phyloP scores from a whole-genome alignment of 2,329 filamentous ascomycete species.

The Fusarium nurragi region DNA sequence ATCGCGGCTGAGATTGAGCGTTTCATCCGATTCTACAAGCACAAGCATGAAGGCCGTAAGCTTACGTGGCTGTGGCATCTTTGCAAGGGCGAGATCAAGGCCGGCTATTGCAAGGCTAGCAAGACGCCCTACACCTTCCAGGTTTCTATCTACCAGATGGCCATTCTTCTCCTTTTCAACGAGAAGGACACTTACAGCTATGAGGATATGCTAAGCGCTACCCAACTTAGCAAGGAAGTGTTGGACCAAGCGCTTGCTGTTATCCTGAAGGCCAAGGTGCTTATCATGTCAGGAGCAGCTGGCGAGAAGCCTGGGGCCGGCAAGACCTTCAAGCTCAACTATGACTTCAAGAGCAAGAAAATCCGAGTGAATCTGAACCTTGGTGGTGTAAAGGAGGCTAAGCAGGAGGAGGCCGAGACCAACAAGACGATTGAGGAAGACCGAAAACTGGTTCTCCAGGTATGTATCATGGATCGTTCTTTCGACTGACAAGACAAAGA shows the following conservation, averaged over 20 bases:
- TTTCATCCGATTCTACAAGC: conserved; percentile 90
- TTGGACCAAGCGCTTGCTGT: conserved; percentile 88
- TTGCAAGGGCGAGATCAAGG: conserved; percentile 96
- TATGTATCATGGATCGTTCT: conserved; percentile 57
- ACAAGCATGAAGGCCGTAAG: conserved; percentile 96
- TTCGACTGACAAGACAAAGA: background rate
- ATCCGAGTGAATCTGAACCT: conserved; percentile 97
- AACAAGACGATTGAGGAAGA: conserved; percentile 99
- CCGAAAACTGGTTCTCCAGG: conserved; percentile 94
- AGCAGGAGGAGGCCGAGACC: conserved; percentile 95
- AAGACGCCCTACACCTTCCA: conserved; percentile 97
- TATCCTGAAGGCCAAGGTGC: conserved; percentile 91
- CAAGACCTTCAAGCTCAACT: conserved; percentile 85
- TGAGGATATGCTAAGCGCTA: conserved; percentile 85
- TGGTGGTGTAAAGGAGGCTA: conserved; percentile 92
- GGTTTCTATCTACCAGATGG: conserved; percentile 98
- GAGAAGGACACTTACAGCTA: conserved; percentile 87
- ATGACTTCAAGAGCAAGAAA: conserved; percentile 98
- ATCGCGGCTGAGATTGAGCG: conserved; percentile 89
- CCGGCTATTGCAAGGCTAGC: conserved; percentile 87
- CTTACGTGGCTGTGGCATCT: conserved; percentile 98
- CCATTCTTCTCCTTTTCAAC: conserved; percentile 93
- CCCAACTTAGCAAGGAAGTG: conserved; percentile 80
- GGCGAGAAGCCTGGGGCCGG: conserved; percentile 78
- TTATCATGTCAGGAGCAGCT: conserved; percentile 75